These are phyloP conservation scores for Lycium ferocissimum DNA, from an alignment of 257 asterid species.

Conservation along the genomic window DNA sequence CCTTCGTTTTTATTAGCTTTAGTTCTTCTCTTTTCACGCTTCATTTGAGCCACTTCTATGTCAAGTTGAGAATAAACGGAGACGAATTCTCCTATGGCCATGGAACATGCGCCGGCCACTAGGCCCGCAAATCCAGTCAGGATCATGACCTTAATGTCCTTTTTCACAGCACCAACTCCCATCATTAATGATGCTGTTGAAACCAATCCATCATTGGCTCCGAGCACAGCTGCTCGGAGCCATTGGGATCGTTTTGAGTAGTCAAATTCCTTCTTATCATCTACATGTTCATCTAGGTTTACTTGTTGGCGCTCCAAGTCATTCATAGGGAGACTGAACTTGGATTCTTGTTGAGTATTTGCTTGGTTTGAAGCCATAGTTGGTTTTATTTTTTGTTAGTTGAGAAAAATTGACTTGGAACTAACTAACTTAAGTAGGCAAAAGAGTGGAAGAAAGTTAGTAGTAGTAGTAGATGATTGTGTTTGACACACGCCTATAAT, in stretches of 20 bases:
- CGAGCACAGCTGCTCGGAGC: constrained; percentile 90
- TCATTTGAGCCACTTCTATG: constrained; percentile 69
- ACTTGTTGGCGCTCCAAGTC: constrained; percentile 42
- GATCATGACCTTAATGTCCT: constrained; percentile 78
- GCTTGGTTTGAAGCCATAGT: constrained; percentile 47
- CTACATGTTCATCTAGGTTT: constrained; percentile 33
- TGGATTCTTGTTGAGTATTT: constrained; percentile 44
- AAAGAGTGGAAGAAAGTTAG: constrained; percentile 27
- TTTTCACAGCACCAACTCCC: constrained; percentile 86
- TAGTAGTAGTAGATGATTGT: constrained; percentile 41
- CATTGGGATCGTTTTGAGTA: constrained; percentile 81
- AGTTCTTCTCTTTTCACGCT: constrained; percentile 42
- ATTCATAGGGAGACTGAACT: constrained; percentile 31
- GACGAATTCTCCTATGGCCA: constrained; percentile 90
- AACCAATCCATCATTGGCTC: constrained; percentile 85
- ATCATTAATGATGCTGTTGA: constrained; percentile 83
- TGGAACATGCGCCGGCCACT: constrained; percentile 86
- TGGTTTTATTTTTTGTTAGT: neutral
- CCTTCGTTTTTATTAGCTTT: neutral
- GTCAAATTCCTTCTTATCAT: constrained; percentile 56
- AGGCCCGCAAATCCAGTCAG: constrained; percentile 81
- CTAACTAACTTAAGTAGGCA: neutral
- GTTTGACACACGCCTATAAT: constrained; percentile 54
- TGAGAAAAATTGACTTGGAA: neutral
- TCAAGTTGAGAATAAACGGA: constrained; percentile 85